A percentile compares a stretch with the other conserved stretches of the same genome.
Conservation (phyloP, 495 filamentous ascomycete genomes). For the Tuber calosporum region DNA sequence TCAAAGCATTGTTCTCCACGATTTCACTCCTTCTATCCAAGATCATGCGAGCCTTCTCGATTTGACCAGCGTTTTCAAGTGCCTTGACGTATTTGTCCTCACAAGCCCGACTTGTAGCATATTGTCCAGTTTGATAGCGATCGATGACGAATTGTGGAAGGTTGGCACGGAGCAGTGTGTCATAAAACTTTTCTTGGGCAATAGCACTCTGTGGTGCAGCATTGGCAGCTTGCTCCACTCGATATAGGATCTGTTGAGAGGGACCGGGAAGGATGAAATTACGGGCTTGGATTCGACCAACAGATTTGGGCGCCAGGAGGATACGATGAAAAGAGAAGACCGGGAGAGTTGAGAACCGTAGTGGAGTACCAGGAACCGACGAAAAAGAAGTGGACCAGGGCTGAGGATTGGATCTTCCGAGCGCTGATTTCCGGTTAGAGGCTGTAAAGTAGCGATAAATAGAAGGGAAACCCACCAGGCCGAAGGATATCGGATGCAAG, state of each 20-base stretch:
- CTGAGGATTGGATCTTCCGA: conserved; percentile 8
- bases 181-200: conserved; percentile 88
- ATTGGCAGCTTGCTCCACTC: conserved; percentile 81
- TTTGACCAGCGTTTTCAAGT: conserved; percentile 57
- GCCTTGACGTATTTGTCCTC: conserved; percentile 70
- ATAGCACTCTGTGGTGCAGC: conserved; percentile 77
- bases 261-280: conserved; percentile 50
- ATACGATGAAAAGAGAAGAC: conserved; percentile 22
- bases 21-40: conserved; percentile 31
- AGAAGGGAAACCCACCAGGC: conserved; percentile 17
- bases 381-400: conserved; percentile 10
- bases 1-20: conserved; percentile 44
- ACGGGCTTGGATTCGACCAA: conserved; percentile 33
- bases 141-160: conserved; percentile 89
- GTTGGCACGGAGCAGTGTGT: conserved; percentile 78
- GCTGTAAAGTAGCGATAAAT: background rate
- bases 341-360: conserved; percentile 24
- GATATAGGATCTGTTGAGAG: conserved; percentile 56
- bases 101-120: conserved; percentile 65
- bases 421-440: conserved; percentile 12
- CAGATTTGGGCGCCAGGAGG: conserved; percentile 24
- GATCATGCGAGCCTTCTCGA: conserved; percentile 44
- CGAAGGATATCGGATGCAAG: conserved; percentile 21
- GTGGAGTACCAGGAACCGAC: conserved; percentile 11
- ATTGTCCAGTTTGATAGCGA: conserved; percentile 74